A percentile compares a stretch with the other conserved stretches of the same genome.
phyloP scores from a whole-genome alignment of 768 basidiomycete genomes.

The Exidia glandulosa region DNA sequence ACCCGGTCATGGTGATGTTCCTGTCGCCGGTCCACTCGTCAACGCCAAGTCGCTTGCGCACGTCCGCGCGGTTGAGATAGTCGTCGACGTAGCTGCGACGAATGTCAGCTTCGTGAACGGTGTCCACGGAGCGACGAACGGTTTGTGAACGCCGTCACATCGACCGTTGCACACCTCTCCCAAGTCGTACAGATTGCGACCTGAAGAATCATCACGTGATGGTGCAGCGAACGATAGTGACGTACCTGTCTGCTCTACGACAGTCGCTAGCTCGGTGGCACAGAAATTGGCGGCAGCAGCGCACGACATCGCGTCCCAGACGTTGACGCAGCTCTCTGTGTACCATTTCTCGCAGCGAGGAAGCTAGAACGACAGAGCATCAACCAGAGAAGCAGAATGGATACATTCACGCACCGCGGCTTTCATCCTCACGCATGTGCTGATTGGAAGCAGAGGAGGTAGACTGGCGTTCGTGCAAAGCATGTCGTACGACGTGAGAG shows the following conservation, averaged over 20 bases:
- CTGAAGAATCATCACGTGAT: not conserved
- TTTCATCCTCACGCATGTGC: not conserved
- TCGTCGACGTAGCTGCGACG: not conserved
- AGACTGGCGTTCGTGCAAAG: constrained; percentile 40
- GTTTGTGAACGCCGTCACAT: not conserved
- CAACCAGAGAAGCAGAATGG: constrained; percentile 13
- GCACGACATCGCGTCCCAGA: constrained; percentile 34
- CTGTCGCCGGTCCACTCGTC: not conserved
- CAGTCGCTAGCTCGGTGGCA: not conserved
- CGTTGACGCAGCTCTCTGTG: constrained; percentile 30
- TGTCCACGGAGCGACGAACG: no score
- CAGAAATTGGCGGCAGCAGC: constrained; percentile 31
- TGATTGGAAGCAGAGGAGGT: constrained; percentile 2
- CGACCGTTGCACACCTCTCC: not conserved
- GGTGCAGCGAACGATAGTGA: not conserved
- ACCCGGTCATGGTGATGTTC: not conserved
- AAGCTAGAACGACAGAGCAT: constrained; percentile 18
- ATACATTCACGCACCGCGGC: not conserved
- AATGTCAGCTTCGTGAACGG: not conserved
- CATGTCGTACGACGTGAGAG: constrained; percentile 38
- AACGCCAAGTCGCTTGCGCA: not conserved
- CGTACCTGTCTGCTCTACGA: not conserved
- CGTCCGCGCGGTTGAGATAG: constrained; percentile 1
- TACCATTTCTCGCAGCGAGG: constrained; percentile 34
- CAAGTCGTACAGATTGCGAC: not conserved